Conservation (phyloP, 306 rosid genomes). For the Glycine soja region DNA sequence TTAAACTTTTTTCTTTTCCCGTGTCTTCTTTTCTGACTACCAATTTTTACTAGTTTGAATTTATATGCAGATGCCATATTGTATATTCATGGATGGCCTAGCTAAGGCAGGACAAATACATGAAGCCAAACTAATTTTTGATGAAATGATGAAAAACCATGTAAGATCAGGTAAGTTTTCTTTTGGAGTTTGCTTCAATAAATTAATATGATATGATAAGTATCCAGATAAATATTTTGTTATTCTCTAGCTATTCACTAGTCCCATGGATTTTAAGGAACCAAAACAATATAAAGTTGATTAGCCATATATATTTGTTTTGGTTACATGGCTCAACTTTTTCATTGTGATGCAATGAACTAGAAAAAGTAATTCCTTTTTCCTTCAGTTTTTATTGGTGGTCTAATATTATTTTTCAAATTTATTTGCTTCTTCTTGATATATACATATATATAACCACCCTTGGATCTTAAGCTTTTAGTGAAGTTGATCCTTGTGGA, state of each 20-base stretch:
- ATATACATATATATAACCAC: too few relatives aligned
- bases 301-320: constrained; percentile 5
- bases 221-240: background rate
- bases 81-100: constrained; percentile 84
- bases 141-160: constrained; percentile 65
- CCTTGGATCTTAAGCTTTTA: too few relatives aligned
- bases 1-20: constrained; percentile 1
- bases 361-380: background rate
- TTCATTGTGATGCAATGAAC: constrained; percentile 24
- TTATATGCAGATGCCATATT: constrained; percentile 80
- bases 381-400: background rate
- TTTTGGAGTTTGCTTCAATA: constrained; percentile 39
- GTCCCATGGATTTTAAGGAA: constrained; percentile 28
- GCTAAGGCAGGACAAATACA: constrained; percentile 73
- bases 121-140: constrained; percentile 81
- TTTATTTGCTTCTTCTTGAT: too few relatives aligned
- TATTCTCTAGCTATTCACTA: background rate
- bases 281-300: constrained; percentile 8
- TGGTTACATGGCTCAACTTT: background rate
- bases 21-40: constrained; percentile 29
- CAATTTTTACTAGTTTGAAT: constrained; percentile 25
- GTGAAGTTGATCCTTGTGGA: background rate
- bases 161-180: constrained; percentile 70
- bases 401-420: too few relatives aligned
- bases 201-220: constrained; percentile 8